These are phyloP conservation scores for Colletotrichum eleusines DNA, from an alignment of 2,329 filamentous ascomycete genomes.

Conservation along the genomic window DNA sequence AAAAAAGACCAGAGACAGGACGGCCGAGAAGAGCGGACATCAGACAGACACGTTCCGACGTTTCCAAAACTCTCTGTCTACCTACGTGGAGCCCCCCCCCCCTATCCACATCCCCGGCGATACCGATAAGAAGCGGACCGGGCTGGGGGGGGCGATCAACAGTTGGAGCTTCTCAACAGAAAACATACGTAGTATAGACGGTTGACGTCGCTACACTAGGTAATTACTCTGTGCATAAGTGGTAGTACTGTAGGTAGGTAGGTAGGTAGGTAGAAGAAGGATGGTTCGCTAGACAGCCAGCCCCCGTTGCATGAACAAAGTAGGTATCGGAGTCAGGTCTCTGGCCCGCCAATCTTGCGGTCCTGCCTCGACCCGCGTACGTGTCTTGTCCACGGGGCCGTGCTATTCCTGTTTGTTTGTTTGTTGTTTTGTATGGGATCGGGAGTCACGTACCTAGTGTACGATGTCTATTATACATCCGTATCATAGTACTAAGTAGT, in stretches of 20 bases:
- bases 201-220: constrained; percentile 4
- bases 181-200: background rate
- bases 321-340: too few relatives aligned
- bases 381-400: constrained; percentile 13
- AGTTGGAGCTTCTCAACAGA: constrained; percentile 34
- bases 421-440: background rate
- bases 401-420: constrained; percentile 9
- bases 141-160: background rate
- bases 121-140: constrained; percentile 34
- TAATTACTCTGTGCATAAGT: background rate
- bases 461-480: too few relatives aligned
- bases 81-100: background rate
- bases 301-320: constrained; percentile 13
- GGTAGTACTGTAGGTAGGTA: too few relatives aligned
- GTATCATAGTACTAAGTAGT: too few relatives aligned
- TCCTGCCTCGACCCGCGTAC: background rate
- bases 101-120: constrained; percentile 1
- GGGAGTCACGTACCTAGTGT: too few relatives aligned
- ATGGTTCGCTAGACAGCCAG: background rate
- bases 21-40: constrained; percentile 17
- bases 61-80: background rate
- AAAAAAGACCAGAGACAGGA: background rate
- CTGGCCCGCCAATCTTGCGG: background rate
- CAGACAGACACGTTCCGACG: constrained; percentile 36
- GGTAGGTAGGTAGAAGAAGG: too few relatives aligned